Evolutionary conservation across 805 yeast genomes (phyloP).

Genomic region (Cyberlindnera xylosilytica): DNA sequence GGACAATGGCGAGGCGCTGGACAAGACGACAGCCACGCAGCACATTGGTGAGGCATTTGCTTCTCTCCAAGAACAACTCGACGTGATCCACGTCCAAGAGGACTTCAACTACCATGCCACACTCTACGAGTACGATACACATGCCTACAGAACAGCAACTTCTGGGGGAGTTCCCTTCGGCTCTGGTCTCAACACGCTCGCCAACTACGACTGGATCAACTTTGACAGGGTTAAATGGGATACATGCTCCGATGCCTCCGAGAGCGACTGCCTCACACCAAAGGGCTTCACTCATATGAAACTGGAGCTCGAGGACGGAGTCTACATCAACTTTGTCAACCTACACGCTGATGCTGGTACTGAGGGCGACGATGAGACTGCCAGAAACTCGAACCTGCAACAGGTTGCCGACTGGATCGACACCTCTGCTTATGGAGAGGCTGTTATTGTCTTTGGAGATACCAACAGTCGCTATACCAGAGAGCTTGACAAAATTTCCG

Average conservation of each 20-base stretch:
- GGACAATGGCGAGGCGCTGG: constrained; percentile 7
- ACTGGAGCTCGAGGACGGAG: constrained; percentile 6
- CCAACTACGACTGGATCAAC: constrained; percentile 11
- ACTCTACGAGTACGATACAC: constrained; percentile 10
- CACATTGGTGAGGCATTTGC: constrained; percentile 7
- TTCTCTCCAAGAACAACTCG: not conserved
- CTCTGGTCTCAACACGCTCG: constrained; percentile 10
- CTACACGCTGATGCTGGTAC: constrained; percentile 14
- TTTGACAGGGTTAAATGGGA: constrained; percentile 11
- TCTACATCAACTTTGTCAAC: constrained; percentile 10
- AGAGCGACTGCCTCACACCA: constrained; percentile 12
- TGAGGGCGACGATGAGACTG: constrained; percentile 9
- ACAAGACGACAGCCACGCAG: constrained; percentile 9
- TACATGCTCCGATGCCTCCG: constrained; percentile 11
- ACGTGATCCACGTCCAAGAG: constrained; percentile 11
- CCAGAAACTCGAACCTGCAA: constrained; percentile 8
- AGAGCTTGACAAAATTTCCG: constrained; percentile 3
- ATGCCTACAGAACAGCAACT: constrained; percentile 11
- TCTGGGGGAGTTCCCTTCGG: constrained; percentile 13
- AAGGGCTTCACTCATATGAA: constrained; percentile 14
- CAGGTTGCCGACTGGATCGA: constrained; percentile 14
- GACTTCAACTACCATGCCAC: constrained; percentile 15
- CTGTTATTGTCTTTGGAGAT: constrained; percentile 11
- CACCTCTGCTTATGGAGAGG: constrained; percentile 5
- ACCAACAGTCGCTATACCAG: constrained; percentile 13